A percentile compares a stretch with the other conserved stretches of the same genome.
These are phyloP conservation scores for Ottelia alismoides DNA, from an alignment of 106 monocot species.

Conservation along the genomic window DNA sequence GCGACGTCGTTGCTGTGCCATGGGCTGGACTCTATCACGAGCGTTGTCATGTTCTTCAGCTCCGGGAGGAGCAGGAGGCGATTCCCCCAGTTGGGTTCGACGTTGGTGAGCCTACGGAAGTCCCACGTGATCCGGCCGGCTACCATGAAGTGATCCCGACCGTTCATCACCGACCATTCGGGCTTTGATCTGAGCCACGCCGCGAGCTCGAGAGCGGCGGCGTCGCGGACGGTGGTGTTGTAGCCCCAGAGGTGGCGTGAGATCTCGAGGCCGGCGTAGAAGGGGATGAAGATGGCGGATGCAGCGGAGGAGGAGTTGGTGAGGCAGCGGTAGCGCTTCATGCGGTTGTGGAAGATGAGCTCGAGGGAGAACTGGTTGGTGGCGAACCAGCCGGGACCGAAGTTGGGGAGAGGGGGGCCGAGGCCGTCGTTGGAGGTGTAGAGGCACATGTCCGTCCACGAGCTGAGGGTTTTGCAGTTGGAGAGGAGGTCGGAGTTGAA, in stretches of 20 bases:
- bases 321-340: too few species aligned
- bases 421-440: constrained; percentile 38
- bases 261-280: background rate
- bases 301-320: background rate
- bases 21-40: background rate
- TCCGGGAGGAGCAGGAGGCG: background rate
- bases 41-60: background rate
- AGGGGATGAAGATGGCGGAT: background rate
- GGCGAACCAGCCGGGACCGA: too few species aligned
- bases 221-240: background rate
- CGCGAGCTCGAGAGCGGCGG: background rate
- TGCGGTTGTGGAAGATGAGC: too few species aligned
- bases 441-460: constrained; percentile 46
- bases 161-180: background rate
- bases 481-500: constrained; percentile 34
- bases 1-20: background rate
- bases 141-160: background rate
- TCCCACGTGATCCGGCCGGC: background rate
- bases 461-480: constrained; percentile 22
- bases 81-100: background rate
- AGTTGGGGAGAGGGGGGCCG: constrained; percentile 19
- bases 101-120: background rate
- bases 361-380: too few species aligned
- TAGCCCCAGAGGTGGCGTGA: background rate
- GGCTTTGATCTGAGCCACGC: background rate